Evolutionary conservation across 2,329 filamentous ascomycete genomes (phyloP).

Genomic region (Exophiala dermatitidis): DNA sequence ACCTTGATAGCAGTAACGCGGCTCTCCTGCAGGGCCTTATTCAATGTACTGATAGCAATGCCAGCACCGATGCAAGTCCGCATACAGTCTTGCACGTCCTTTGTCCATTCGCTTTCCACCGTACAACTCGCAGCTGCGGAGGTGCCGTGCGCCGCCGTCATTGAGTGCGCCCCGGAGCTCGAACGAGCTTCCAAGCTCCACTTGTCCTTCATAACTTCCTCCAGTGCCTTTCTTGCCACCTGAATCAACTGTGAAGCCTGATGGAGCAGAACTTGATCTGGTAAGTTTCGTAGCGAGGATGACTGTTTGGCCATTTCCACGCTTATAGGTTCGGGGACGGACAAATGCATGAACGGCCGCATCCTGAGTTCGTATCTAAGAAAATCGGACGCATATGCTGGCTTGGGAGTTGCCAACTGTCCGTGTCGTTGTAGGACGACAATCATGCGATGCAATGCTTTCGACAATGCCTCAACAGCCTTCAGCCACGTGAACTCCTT

Average conservation of each 20-base stretch:
- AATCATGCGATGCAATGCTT: constrained; percentile 55
- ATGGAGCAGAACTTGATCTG: constrained; percentile 36
- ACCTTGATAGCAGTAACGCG: constrained; percentile 12
- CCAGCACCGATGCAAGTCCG: constrained; percentile 65
- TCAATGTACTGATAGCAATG: constrained; percentile 55
- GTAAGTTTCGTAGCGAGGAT: constrained; percentile 38
- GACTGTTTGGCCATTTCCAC: constrained; percentile 54
- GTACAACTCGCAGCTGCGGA: constrained; percentile 31
- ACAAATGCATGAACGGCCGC: constrained; percentile 68
- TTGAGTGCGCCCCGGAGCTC: constrained; percentile 1
- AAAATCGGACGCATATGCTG: constrained; percentile 58
- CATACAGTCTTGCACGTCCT: constrained; percentile 53
- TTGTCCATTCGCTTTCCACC: constrained; percentile 56
- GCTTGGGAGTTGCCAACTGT: constrained; percentile 37
- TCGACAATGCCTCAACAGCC: constrained; percentile 50
- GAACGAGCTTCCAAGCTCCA: constrained; percentile 29
- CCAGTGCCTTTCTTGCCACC: constrained; percentile 40
- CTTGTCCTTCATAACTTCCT: constrained; percentile 36
- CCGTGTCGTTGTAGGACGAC: constrained; percentile 54
- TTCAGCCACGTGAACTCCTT: constrained; percentile 58
- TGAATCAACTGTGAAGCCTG: constrained; percentile 35
- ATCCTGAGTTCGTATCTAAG: constrained; percentile 77
- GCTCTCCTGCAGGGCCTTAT: constrained; percentile 46
- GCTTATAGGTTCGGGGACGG: constrained; percentile 59
- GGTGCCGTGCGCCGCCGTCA: neutral